These are phyloP conservation scores for Aphanomyces invadans DNA, from an alignment of 352 stramenopile genomes.

Conservation along the genomic window DNA sequence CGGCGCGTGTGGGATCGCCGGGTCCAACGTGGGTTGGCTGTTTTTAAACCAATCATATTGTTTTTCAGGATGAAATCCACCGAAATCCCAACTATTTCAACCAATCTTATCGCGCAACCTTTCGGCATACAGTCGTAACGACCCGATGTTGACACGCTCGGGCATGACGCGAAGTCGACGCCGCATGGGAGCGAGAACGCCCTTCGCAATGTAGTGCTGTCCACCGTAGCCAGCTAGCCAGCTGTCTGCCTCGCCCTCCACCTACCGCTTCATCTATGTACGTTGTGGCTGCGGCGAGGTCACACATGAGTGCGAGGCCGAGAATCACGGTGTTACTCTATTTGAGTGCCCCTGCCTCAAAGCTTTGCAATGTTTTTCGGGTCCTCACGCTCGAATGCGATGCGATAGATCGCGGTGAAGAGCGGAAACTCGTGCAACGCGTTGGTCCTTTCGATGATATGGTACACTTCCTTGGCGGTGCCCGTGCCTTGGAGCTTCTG, in stretches of 20 bases:
- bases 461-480: conserved; percentile 90
- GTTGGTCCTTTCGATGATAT: conserved; percentile 81
- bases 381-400: conserved; percentile 86
- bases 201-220: too few species aligned
- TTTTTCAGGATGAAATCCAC: not conserved
- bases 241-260: too few species aligned
- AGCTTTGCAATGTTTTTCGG: conserved; percentile 74
- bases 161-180: too few species aligned
- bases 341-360: too few species aligned
- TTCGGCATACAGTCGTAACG: too few species aligned
- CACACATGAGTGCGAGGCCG: too few species aligned
- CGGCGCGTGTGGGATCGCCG: not conserved
- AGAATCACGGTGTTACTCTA: too few species aligned
- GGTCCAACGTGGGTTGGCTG: not conserved
- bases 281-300: too few species aligned
- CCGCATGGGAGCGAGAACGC: too few species aligned
- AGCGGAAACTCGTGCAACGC: conserved; percentile 85
- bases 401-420: conserved; percentile 89
- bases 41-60: not conserved
- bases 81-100: not conserved
- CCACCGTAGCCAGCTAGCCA: too few species aligned
- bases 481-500: conserved; percentile 97
- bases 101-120: not conserved
- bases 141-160: too few species aligned
- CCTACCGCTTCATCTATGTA: too few species aligned